These are phyloP conservation scores for Pythium aristosporum DNA, from an alignment of 352 stramenopile genomes.

Conservation along the genomic window DNA sequence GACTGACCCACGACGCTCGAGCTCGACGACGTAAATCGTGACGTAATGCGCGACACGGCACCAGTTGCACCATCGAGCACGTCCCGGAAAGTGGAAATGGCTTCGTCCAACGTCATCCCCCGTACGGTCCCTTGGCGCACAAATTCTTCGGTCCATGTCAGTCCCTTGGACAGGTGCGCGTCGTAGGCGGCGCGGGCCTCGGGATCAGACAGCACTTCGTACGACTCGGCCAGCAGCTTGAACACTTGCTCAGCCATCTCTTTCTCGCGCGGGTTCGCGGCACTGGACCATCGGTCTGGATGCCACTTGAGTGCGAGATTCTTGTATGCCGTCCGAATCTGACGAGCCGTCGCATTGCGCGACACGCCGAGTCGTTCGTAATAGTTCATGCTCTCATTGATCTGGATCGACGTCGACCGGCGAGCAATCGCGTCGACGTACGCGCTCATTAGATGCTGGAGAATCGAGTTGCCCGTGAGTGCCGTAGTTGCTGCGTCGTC, in stretches of 20 bases:
- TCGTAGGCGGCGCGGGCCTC: slow-evolving; percentile 68
- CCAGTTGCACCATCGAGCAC: slow-evolving; percentile 66
- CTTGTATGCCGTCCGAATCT: slow-evolving; percentile 80
- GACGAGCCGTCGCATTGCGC: slow-evolving; percentile 54
- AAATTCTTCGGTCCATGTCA: slow-evolving; percentile 72
- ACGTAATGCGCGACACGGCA: slow-evolving; percentile 56
- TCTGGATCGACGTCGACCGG: slow-evolving; percentile 75
- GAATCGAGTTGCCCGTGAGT: slow-evolving; percentile 71
- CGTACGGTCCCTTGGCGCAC: slow-evolving; percentile 73
- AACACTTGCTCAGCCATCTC: slow-evolving; percentile 76
- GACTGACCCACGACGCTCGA: slow-evolving; percentile 66
- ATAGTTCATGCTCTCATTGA: slow-evolving; percentile 82
- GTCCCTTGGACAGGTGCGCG: slow-evolving; percentile 42
- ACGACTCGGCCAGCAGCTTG: slow-evolving; percentile 82
- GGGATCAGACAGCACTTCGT: slow-evolving; percentile 75
- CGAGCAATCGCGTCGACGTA: slow-evolving; percentile 72
- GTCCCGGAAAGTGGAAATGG: slow-evolving; percentile 75
- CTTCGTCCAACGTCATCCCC: slow-evolving; percentile 83
- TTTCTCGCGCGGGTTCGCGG: slow-evolving; percentile 45
- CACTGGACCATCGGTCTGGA: slow-evolving; percentile 72
- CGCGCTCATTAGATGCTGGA: slow-evolving; percentile 85
- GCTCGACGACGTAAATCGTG: slow-evolving; percentile 60
- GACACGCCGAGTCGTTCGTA: slow-evolving; percentile 80
- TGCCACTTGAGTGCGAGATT: slow-evolving; percentile 84
- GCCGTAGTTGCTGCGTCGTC: slow-evolving; percentile 49